These are phyloP conservation scores for Mycena filopes DNA, from an alignment of 768 basidiomycete genomes.

Conservation along the genomic window DNA sequence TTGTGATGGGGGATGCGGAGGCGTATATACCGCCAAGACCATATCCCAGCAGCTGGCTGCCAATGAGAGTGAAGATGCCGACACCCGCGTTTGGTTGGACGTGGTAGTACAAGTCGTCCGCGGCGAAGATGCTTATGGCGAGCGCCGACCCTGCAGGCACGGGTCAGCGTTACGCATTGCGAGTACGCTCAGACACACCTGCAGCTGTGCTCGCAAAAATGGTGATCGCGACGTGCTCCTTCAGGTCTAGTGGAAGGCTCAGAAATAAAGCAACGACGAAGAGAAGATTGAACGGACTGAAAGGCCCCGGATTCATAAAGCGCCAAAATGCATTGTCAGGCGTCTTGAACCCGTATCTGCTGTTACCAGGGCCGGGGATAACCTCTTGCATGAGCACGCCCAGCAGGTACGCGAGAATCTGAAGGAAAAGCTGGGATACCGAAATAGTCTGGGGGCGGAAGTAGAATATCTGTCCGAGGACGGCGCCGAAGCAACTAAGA, in stretches of 20 bases:
- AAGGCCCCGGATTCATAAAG: constrained; percentile 72
- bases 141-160: constrained; percentile 56
- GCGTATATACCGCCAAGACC: constrained; percentile 46
- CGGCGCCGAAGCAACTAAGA: constrained; percentile 65
- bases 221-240: constrained; percentile 71
- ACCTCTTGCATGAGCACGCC: constrained; percentile 56
- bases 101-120: constrained; percentile 59
- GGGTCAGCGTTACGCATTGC: too few relatives aligned
- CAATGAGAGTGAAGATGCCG: constrained; percentile 55
- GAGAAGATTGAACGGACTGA: too few relatives aligned
- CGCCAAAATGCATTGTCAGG: constrained; percentile 55
- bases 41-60: constrained; percentile 53
- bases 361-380: constrained; percentile 48
- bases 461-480: constrained; percentile 63
- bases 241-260: constrained; percentile 52
- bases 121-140: constrained; percentile 69
- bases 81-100: constrained; percentile 56
- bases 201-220: constrained; percentile 71
- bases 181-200: too few relatives aligned
- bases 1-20: constrained; percentile 4
- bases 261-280: neutral
- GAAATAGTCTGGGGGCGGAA: constrained; percentile 62
- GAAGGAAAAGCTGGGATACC: constrained; percentile 61
- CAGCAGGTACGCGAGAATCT: constrained; percentile 63
- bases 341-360: constrained; percentile 41